Conservation (phyloP, 148 eudicot species). For the Dysphania ambrosioides region DNA sequence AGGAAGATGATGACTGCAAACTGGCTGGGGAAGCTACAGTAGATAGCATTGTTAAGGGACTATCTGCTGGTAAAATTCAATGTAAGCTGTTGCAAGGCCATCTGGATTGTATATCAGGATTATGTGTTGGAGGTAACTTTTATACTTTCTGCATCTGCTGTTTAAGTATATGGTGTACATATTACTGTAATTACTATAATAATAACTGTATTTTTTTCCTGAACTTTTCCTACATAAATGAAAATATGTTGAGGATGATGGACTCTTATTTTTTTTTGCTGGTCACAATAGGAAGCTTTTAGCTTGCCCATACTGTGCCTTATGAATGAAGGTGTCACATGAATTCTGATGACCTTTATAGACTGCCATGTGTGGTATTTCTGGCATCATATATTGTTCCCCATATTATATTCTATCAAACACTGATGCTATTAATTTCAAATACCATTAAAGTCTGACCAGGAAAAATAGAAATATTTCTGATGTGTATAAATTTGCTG, state of each 20-base stretch:
- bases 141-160: background rate
- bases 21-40: conserved; percentile 27
- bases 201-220: too few relatives aligned
- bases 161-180: too few relatives aligned
- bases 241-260: too few relatives aligned
- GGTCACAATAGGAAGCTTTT: background rate
- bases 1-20: conserved; percentile 25
- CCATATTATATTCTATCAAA: background rate
- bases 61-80: conserved; percentile 41
- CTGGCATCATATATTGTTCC: background rate
- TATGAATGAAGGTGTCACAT: background rate
- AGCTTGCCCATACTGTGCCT: too few relatives aligned
- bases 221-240: too few relatives aligned
- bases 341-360: background rate
- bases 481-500: background rate
- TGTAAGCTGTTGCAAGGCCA: conserved; percentile 66
- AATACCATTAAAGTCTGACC: background rate
- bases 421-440: background rate
- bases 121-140: conserved; percentile 71
- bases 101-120: conserved; percentile 67
- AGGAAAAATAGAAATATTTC: background rate
- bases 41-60: conserved; percentile 44
- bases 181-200: too few relatives aligned
- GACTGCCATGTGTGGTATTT: background rate
- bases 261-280: background rate